Conservation (phyloP, 2,329 filamentous ascomycete genomes). For the Ustilaginoidea virens region DNA sequence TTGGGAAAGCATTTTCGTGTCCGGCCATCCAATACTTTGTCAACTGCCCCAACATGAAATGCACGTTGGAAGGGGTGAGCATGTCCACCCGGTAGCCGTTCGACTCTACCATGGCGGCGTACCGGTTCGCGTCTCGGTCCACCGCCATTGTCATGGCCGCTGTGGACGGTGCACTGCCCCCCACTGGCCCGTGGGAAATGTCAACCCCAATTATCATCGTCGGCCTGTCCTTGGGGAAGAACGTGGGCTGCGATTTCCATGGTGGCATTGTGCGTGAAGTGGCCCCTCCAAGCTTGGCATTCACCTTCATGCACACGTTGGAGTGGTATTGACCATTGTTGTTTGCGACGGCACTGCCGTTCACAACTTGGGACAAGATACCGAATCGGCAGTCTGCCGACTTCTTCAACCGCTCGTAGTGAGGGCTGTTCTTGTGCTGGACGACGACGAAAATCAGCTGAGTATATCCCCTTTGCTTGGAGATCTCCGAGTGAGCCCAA, state of each 20-base stretch:
- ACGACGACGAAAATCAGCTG: slow-evolving; percentile 73
- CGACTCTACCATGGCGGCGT: slow-evolving; percentile 63
- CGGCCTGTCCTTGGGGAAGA: slow-evolving; percentile 25
- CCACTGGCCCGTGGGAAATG: slow-evolving; percentile 70
- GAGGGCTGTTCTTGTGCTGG: slow-evolving; percentile 49
- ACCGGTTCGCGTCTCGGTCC: slow-evolving; percentile 56
- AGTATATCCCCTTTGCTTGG: slow-evolving; percentile 38
- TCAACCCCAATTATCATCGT: slow-evolving; percentile 86
- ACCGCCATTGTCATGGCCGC: slow-evolving; percentile 76
- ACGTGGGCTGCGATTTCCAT: slow-evolving; percentile 16
- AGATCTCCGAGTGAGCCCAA: slow-evolving; percentile 30
- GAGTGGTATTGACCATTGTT: slow-evolving; percentile 72
- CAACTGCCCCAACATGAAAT: slow-evolving; percentile 48
- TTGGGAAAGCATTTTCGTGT: slow-evolving; percentile 31
- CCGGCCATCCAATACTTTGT: slow-evolving; percentile 48
- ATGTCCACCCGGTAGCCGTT: slow-evolving; percentile 77
- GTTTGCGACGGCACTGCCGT: slow-evolving; percentile 51
- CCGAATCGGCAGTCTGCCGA: slow-evolving; percentile 72
- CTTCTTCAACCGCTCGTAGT: slow-evolving; percentile 81
- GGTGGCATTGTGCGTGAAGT: slow-evolving; percentile 36
- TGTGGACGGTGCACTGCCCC: slow-evolving; percentile 53
- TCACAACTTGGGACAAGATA: slow-evolving; percentile 73
- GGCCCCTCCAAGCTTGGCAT: slow-evolving; percentile 80
- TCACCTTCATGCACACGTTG: slow-evolving; percentile 94
- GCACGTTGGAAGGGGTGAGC: slow-evolving; percentile 50